Evolutionary conservation across 176 grass and related monocot genomes (phyloP).

Genomic region (Lolium rigidum): DNA sequence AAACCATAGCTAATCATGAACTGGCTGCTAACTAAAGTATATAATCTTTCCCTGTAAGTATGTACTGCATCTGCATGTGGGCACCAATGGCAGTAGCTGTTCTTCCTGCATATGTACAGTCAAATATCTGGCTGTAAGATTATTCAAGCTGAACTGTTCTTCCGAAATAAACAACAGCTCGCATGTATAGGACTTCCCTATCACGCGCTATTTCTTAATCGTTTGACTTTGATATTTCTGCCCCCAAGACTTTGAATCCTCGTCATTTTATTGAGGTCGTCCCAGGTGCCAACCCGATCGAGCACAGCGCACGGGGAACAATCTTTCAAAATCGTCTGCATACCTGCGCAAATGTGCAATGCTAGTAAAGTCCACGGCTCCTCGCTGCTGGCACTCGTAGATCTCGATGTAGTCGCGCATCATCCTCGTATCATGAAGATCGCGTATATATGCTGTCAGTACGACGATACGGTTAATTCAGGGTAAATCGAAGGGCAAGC

Average conservation of each 20-base stretch:
- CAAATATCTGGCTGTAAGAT: neutral
- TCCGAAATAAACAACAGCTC: neutral
- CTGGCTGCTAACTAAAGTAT: slow-evolving; percentile 35
- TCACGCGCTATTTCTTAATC: slow-evolving; percentile 14
- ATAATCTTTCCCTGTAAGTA: too few relatives aligned
- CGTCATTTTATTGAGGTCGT: neutral
- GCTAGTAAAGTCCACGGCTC: neutral
- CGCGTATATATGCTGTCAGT: neutral
- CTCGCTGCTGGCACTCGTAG: neutral
- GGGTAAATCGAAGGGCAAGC: neutral
- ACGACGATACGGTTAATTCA: neutral
- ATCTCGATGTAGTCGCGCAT: neutral
- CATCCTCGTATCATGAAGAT: neutral
- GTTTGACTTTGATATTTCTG: slow-evolving; percentile 13
- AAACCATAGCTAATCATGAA: slow-evolving; percentile 44
- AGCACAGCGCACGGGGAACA: neutral
- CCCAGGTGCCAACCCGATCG: neutral
- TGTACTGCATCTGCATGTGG: too few relatives aligned
- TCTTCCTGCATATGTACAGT: neutral
- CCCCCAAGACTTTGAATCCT: neutral
- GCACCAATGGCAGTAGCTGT: neutral
- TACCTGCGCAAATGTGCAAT: neutral
- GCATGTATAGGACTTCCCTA: neutral
- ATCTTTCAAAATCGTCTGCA: neutral
- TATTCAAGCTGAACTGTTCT: neutral